Evolutionary conservation across 2,329 filamentous ascomycete genomes (phyloP).

Genomic region (Sclerotinia glacialis): DNA sequence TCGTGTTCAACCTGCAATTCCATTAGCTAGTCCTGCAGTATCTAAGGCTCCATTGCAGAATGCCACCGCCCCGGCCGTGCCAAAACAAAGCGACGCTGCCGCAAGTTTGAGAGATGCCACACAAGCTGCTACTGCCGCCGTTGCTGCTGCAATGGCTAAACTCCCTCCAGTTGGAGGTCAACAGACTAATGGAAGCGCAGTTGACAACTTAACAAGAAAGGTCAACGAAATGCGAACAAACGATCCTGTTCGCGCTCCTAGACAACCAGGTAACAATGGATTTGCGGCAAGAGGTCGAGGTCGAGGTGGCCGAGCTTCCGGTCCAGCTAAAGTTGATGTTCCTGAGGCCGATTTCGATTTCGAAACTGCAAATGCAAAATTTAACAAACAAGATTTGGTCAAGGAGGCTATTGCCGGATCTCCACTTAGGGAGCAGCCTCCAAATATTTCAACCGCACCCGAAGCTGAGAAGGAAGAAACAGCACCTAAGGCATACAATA

Average conservation of each 20-base stretch:
- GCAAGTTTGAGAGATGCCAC: conserved; percentile 63
- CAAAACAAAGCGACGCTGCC: conserved; percentile 38
- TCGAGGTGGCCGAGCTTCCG: conserved; percentile 44
- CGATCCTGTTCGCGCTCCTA: conserved; percentile 51
- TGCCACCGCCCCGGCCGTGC: conserved; percentile 28
- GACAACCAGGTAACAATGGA: conserved; percentile 46
- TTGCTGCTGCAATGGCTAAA: conserved; percentile 78
- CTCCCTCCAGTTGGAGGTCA: conserved; percentile 44
- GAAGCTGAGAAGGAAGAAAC: conserved; percentile 40
- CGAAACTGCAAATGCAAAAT: conserved; percentile 78
- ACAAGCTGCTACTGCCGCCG: conserved; percentile 70
- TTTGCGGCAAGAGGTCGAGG: conserved; percentile 43
- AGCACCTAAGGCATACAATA: conserved; percentile 69
- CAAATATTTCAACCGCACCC: conserved; percentile 43
- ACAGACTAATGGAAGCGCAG: conserved; percentile 43
- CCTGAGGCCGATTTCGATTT: conserved; percentile 93
- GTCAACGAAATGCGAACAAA: conserved; percentile 74
- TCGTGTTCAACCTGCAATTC: conserved; percentile 64
- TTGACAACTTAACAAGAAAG: conserved; percentile 72
- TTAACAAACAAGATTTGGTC: conserved; percentile 78
- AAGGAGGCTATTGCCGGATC: conserved; percentile 88
- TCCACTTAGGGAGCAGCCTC: conserved; percentile 54
- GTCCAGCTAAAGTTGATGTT: conserved; percentile 72
- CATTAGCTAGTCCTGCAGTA: conserved; percentile 48
- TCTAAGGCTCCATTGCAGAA: conserved; percentile 42